These are phyloP conservation scores for Aspergillus sp. DNA, from an alignment of 2,329 filamentous ascomycete genomes.

Conservation along the genomic window DNA sequence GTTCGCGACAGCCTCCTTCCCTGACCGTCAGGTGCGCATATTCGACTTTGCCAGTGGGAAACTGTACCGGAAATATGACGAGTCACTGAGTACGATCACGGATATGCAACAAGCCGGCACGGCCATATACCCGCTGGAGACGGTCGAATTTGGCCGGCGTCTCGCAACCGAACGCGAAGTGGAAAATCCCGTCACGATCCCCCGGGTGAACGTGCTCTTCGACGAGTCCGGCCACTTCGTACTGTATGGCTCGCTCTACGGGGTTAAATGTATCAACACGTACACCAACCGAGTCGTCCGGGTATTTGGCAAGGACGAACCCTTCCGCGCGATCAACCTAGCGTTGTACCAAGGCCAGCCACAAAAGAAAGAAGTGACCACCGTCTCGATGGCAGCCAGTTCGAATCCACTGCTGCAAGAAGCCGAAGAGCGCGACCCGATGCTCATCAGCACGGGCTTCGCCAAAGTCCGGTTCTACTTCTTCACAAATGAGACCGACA, in stretches of 20 bases:
- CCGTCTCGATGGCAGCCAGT: conserved; percentile 93
- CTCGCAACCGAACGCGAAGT: conserved; percentile 80
- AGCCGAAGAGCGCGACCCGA: conserved; percentile 82
- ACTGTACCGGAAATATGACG: conserved; percentile 86
- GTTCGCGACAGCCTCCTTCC: conserved; percentile 83
- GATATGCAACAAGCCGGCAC: conserved; percentile 96
- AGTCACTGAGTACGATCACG: conserved; percentile 78
- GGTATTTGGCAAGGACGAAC: conserved; percentile 83
- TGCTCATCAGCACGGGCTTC: conserved; percentile 73
- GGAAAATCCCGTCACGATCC: conserved; percentile 58
- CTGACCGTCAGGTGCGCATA: conserved; percentile 83
- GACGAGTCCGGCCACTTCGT: conserved; percentile 96
- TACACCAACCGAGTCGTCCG: conserved; percentile 88
- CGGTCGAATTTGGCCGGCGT: conserved; percentile 83
- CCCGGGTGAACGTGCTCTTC: conserved; percentile 79
- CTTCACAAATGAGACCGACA: conserved; percentile 83
- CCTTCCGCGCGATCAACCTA: conserved; percentile 73
- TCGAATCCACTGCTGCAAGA: conserved; percentile 88
- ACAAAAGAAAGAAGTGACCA: conserved; percentile 86
- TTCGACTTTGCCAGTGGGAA: conserved; percentile 90
- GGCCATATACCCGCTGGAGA: conserved; percentile 69
- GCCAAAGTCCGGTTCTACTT: conserved; percentile 94
- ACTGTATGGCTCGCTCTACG: conserved; percentile 83
- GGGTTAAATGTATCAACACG: conserved; percentile 92
- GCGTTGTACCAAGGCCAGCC: conserved; percentile 90